Conservation (phyloP, 2,329 filamentous ascomycete genomes). For the Trichoderma atroviride region DNA sequence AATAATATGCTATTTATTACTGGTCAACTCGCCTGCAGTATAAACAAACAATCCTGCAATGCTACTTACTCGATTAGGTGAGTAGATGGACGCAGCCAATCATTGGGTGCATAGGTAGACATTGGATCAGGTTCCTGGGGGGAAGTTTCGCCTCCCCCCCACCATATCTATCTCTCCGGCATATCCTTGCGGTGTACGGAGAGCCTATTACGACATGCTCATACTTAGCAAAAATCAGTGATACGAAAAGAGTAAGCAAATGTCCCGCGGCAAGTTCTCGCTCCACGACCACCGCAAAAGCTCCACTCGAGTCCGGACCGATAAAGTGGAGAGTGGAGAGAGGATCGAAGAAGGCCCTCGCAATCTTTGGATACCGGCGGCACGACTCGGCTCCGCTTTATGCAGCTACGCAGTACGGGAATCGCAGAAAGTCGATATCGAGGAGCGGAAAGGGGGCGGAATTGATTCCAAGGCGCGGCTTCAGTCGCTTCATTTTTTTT, state of each 20-base stretch:
- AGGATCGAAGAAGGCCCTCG: neutral
- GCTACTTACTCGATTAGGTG: neutral
- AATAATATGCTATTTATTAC: neutral
- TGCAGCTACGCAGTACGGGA: neutral
- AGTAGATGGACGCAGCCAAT: neutral
- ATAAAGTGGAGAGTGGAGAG: slow-evolving; percentile 17
- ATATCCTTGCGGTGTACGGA: neutral
- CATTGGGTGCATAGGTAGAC: neutral
- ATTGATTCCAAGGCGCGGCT: slow-evolving; percentile 27
- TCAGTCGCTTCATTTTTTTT: slow-evolving; percentile 17
- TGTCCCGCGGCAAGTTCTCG: neutral
- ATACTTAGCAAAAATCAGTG: neutral
- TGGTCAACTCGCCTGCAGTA: neutral
- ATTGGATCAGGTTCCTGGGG: neutral
- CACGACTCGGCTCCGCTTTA: slow-evolving; percentile 19
- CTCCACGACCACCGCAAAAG: slow-evolving; percentile 3
- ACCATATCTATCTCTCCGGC: neutral
- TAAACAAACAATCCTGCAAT: neutral
- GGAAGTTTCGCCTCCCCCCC: neutral
- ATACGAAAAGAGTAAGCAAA: neutral
- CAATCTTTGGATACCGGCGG: slow-evolving; percentile 24
- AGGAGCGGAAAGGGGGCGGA: slow-evolving; percentile 25
- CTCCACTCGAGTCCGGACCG: slow-evolving; percentile 21
- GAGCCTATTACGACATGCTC: neutral
- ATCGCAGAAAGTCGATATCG: neutral